phyloP scores from a whole-genome alignment of 2,329 filamentous ascomycete genomes.

The Lachnellula hyalina region DNA sequence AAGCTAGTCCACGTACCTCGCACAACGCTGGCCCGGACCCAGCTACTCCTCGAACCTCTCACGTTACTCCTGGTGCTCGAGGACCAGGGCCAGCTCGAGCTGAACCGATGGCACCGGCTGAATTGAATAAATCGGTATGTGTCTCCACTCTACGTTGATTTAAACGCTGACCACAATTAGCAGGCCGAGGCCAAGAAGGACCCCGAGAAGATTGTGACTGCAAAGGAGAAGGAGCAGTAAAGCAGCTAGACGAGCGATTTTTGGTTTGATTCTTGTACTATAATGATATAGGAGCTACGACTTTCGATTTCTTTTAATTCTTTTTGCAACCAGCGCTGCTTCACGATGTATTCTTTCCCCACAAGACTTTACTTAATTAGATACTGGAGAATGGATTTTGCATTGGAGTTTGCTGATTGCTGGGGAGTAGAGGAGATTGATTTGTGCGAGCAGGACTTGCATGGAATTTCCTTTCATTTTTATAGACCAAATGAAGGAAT shows the following conservation, averaged over 20 bases:
- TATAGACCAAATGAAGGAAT: too few relatives aligned
- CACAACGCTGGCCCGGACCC: neutral
- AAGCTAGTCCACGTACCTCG: too few relatives aligned
- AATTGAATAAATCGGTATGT: neutral
- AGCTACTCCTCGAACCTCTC: neutral
- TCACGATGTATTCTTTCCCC: too few relatives aligned
- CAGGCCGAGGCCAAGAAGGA: neutral
- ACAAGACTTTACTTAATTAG: neutral
- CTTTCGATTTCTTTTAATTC: neutral
- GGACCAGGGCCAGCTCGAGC: too few relatives aligned
- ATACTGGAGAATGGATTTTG: neutral
- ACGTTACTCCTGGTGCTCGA: neutral
- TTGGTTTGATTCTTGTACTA: neutral
- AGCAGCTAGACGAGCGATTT: neutral
- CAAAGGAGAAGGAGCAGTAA: neutral
- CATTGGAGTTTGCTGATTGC: neutral
- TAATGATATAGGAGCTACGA: neutral
- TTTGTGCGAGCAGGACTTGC: neutral
- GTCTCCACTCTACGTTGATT: neutral
- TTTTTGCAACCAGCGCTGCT: too few relatives aligned
- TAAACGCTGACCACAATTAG: neutral
- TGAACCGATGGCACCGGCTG: neutral
- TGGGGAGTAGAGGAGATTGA: neutral
- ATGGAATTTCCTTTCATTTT: too few relatives aligned
- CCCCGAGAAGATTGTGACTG: neutral